Evolutionary conservation across 352 stramenopile species (phyloP), one percentile per base, ranked within the genome.

Genomic region (Phytophthora colocasiae): DNA sequence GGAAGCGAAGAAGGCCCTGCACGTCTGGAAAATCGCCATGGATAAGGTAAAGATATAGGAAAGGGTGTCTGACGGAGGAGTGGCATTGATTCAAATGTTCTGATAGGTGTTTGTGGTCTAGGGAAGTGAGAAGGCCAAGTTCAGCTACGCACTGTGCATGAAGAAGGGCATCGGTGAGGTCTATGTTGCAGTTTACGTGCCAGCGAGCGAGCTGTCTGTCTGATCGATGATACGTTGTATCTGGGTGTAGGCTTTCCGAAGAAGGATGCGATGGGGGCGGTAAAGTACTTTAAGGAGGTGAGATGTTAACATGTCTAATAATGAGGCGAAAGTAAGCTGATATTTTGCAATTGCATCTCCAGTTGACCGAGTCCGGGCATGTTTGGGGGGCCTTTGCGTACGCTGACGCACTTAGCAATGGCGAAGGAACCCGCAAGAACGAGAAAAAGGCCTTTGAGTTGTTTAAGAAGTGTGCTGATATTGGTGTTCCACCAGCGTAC

Each of bases 331-430:
- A 22, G 22, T 22, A 22, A 36, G 31, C 31, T 36, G 8, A 36
- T 36, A 36, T 14, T 14, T 3, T 36, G 9, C 31, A 36, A 12
- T 34, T 34, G 29, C 29, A 36, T 34, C 34, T 43, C 34, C 17
- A 95, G 85, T 58, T 96, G 19, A 61, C 83, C 4, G 75, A 76
- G 8, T 64, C 46, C 39, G 81, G 81, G 4, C 86, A 96, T 74
- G 80, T 75, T 22, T 94, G 85, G 84, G 88, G 88, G 19, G 84
- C 78, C 15, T 95, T 93, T 66, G 86, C 82, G 4, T 96, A 96
- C 54, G 88, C 88, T 0, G 79, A 94, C 22, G 88, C 83, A 17
- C 71, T 96, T 17, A 85, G 63, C 59, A 91, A 76, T 57, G 88
- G 88, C 48, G 85, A 96, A 49, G 86, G 88, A 15, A 91, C 75